A percentile compares a stretch with the other conserved stretches of the same genome.
Conservation (phyloP, 2,329 filamentous ascomycete species). For the Aspergillus pseudoglaucus region DNA sequence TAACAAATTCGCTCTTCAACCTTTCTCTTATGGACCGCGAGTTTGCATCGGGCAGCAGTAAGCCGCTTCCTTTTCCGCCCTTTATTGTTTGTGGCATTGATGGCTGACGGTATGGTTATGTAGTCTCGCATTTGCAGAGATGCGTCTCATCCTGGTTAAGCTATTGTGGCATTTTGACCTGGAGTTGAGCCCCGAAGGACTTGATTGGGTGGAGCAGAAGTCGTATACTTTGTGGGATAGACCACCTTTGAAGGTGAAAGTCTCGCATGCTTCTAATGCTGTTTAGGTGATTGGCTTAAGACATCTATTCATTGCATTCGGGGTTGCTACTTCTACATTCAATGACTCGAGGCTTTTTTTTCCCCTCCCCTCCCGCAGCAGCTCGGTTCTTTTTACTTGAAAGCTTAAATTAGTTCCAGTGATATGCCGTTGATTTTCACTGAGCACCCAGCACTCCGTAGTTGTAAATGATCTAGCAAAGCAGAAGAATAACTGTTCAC, state of each 20-base stretch:
- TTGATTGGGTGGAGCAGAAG: slow-evolving; percentile 22
- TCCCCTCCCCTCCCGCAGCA: too few species aligned
- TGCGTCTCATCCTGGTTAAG: slow-evolving; percentile 36
- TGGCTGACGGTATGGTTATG: too few species aligned
- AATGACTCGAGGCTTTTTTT: too few species aligned
- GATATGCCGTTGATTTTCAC: too few species aligned
- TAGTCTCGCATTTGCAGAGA: slow-evolving; percentile 30
- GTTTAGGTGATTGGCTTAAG: background rate
- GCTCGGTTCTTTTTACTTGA: too few species aligned
- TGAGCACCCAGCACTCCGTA: too few species aligned
- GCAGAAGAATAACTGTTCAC: too few species aligned
- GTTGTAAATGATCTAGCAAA: too few species aligned
- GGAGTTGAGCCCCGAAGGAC: slow-evolving; percentile 23
- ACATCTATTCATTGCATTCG: too few species aligned
- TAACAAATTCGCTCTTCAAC: slow-evolving; percentile 23
- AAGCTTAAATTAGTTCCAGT: too few species aligned
- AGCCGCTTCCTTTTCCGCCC: background rate
- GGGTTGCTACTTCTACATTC: too few species aligned
- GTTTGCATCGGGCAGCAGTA: slow-evolving; percentile 21
- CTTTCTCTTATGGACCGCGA: slow-evolving; percentile 24
- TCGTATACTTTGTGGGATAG: slow-evolving; percentile 35
- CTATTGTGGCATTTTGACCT: slow-evolving; percentile 35
- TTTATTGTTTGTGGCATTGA: background rate
- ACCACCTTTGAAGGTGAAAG: slow-evolving; percentile 23
- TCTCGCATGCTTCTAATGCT: slow-evolving; percentile 8